A percentile compares a stretch with the other conserved stretches of the same genome.
phyloP scores from a whole-genome alignment of 106 monocot genomes.

The Dendrobium catenatum region DNA sequence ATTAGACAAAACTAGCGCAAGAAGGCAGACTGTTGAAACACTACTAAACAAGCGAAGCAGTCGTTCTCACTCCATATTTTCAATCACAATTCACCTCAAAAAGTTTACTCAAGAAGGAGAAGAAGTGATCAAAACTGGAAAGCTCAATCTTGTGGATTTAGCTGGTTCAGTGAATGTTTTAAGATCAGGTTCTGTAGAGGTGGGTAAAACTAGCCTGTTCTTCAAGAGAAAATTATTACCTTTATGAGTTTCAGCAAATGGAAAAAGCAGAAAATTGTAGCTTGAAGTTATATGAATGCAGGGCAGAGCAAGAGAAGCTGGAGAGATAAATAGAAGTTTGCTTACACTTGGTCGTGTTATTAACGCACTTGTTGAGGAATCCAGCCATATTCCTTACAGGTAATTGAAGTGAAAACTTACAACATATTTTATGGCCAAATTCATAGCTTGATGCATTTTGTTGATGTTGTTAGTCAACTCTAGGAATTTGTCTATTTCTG shows the following conservation, averaged over 20 bases:
- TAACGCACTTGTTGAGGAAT: slow-evolving; percentile 92
- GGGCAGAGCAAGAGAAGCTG: slow-evolving; percentile 97
- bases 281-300: slow-evolving; percentile 19
- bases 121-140: slow-evolving; percentile 90
- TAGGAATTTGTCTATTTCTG: too few relatives aligned
- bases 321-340: slow-evolving; percentile 96
- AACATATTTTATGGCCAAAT: not conserved
- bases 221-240: not conserved
- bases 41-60: slow-evolving; percentile 94
- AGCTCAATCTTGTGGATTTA: slow-evolving; percentile 97
- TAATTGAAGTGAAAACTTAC: slow-evolving; percentile 13
- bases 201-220: slow-evolving; percentile 16
- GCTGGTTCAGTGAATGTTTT: slow-evolving; percentile 87
- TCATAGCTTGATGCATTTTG: too few relatives aligned
- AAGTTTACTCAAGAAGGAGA: slow-evolving; percentile 76
- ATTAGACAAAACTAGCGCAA: slow-evolving; percentile 71
- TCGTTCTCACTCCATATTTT: slow-evolving; percentile 88
- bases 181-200: slow-evolving; percentile 80
- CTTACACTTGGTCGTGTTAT: slow-evolving; percentile 96
- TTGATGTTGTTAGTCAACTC: too few relatives aligned
- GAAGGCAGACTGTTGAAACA: slow-evolving; percentile 77
- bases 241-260: not conserved
- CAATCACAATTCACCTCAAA: slow-evolving; percentile 84
- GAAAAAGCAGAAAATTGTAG: not conserved
- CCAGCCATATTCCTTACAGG: slow-evolving; percentile 95